These are phyloP conservation scores for Fonsecaea erecta DNA, from an alignment of 2,329 filamentous ascomycete genomes.

Conservation along the genomic window DNA sequence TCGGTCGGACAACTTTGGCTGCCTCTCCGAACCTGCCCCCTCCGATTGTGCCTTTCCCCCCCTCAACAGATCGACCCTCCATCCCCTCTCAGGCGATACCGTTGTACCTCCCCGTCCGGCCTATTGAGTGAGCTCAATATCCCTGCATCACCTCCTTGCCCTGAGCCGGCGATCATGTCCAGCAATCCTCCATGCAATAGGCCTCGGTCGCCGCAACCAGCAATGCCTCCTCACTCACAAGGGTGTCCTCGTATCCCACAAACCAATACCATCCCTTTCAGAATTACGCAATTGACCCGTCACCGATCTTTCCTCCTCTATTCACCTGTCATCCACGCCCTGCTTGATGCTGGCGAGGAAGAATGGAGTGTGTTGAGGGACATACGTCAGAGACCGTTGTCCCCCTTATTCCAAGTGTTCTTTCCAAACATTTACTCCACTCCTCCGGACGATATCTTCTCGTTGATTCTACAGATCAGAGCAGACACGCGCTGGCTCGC, in stretches of 20 bases:
- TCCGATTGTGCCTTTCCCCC: neutral
- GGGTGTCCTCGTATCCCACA: neutral
- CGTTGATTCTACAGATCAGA: slow-evolving; percentile 10
- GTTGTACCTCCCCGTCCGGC: neutral
- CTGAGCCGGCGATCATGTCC: neutral
- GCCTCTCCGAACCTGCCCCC: neutral
- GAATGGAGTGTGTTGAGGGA: neutral
- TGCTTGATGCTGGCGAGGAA: neutral
- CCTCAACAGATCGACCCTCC: neutral
- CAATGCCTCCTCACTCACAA: neutral
- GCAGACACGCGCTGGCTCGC: slow-evolving; percentile 16
- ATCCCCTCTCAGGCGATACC: neutral
- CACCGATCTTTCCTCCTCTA: neutral
- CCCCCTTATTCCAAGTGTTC: neutral
- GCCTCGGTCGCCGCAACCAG: neutral
- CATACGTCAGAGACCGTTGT: neutral
- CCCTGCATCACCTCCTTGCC: neutral
- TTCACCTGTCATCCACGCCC: neutral
- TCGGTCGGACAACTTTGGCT: neutral
- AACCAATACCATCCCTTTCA: neutral
- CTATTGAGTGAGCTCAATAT: neutral
- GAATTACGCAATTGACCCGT: neutral
- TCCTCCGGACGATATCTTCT: slow-evolving; percentile 17
- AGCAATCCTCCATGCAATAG: neutral
- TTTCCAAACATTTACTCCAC: slow-evolving; percentile 1